Evolutionary conservation across 176 grass and related monocot genomes (phyloP).

Genomic region (Dendrocalamus sinicus): DNA sequence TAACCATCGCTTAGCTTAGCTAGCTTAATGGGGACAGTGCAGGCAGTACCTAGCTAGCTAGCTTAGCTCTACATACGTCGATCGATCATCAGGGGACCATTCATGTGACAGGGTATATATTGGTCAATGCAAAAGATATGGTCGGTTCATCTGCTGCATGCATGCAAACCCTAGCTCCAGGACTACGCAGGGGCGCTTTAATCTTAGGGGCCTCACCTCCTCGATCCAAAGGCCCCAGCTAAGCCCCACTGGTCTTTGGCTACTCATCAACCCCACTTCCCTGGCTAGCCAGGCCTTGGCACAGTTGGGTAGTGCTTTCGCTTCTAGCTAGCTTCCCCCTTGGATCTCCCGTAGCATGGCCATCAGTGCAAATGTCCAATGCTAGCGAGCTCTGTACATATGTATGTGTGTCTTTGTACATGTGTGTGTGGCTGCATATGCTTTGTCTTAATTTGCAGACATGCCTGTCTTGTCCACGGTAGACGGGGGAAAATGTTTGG

Average conservation of each 20-base stretch:
- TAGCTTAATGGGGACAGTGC: constrained; percentile 23
- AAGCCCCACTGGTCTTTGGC: constrained; percentile 44
- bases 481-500: constrained; percentile 39
- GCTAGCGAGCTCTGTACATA: neutral
- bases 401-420: neutral
- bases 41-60: constrained; percentile 5
- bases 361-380: constrained; percentile 28
- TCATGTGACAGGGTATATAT: constrained; percentile 47
- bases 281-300: neutral
- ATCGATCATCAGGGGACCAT: constrained; percentile 47
- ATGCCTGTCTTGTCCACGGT: constrained; percentile 50
- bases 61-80: neutral
- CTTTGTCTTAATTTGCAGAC: constrained; percentile 34
- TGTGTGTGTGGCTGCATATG: neutral
- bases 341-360: constrained; percentile 29
- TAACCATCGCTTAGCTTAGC: neutral
- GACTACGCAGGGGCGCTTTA: constrained; percentile 50
- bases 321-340: constrained; percentile 3
- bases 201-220: constrained; percentile 19
- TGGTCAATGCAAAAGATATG: constrained; percentile 56
- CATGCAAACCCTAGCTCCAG: constrained; percentile 67
- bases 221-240: constrained; percentile 22
- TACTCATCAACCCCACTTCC: constrained; percentile 43
- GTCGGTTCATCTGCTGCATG: constrained; percentile 35
- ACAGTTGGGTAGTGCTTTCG: constrained; percentile 17